Base-by-base conservation (phyloP, 257 asterid species). In the Plantago ovata region DNA sequence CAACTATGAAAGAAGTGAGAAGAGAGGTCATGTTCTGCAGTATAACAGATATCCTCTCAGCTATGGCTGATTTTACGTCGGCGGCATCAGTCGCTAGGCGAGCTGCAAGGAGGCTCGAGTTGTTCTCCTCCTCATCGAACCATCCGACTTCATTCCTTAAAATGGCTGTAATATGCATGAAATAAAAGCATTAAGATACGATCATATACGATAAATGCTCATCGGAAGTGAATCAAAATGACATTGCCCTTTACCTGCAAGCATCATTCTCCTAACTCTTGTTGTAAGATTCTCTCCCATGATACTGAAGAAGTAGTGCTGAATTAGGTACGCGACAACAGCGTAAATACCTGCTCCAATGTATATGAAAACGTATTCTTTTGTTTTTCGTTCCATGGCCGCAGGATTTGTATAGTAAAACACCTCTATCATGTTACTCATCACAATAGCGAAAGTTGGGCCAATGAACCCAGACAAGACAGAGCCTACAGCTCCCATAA, bases 61-160 rank as follows among this genome's bases (percentile, higher is more conserved):
- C 97, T 3, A 93, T 89, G 40, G 99, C 99, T 0, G 99, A 82
- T 75, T 93, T 93, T 18, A 89, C 95, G 18, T 93, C 99, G 0
- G 99, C 96, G 0, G 99, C 99, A 38, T 93, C 97, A 0, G 96
- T 84, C 4, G 97, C 94, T 23, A 93, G 67, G n/a, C 96, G 95
- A 22, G 94, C 80, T 32, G 97, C 95, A 11, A 93, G 83, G 24
- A 93, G 75, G 80, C 90, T 83, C 47, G 99, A 93, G 67, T 89
- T 93, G 75, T 93, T 81, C 74, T 93, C 99, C 74, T 93, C 99
- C 80, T 86, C 99, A 3, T 93, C 99, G 56, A 93, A 93, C 96
- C 97, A 93, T 55, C 97, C 97, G 3, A 93, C 97, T 75, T 93
- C 99, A 54, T 93, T 93, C 79, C 95, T 82, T 70, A 93, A 62